A percentile compares a stretch with the other conserved stretches of the same genome.
These are phyloP conservation scores for Colletotrichum ledebouriae DNA, from an alignment of 2,329 filamentous ascomycete species.

Conservation along the genomic window DNA sequence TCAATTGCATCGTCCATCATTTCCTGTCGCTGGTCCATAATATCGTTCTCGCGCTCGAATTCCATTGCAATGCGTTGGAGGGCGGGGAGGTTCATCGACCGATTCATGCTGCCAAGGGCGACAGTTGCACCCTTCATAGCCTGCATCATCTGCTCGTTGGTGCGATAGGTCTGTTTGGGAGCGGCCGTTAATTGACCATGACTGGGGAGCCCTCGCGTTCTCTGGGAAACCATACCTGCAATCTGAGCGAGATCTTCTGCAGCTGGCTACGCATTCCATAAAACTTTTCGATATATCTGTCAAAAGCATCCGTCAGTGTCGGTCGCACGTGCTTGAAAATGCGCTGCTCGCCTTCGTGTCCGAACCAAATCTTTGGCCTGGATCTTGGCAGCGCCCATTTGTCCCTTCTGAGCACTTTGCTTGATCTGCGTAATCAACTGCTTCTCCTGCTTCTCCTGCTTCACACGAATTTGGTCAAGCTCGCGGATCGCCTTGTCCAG, in stretches of 20 bases:
- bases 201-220: not conserved
- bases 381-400: conserved; percentile 98
- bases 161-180: conserved; percentile 83
- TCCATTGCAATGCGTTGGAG: conserved; percentile 98
- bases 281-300: conserved; percentile 95
- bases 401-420: conserved; percentile 96
- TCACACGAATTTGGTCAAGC: conserved; percentile 92
- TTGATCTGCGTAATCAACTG: conserved; percentile 96
- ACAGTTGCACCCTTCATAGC: conserved; percentile 98
- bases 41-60: conserved; percentile 98
- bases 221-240: conserved; percentile 74
- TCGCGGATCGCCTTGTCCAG: conserved; percentile 98
- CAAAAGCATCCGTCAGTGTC: not conserved
- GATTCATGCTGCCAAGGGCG: conserved; percentile 96
- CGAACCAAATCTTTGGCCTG: conserved; percentile 97
- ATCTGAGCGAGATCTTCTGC: conserved; percentile 93
- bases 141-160: conserved; percentile 99
- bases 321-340: not conserved
- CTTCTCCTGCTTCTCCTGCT: conserved; percentile 99
- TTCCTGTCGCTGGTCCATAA: conserved; percentile 98
- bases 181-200: conserved; percentile 17
- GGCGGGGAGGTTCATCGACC: conserved; percentile 95
- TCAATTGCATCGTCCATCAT: conserved; percentile 99
- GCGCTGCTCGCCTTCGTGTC: conserved; percentile 76
- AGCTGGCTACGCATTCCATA: conserved; percentile 98